phyloP scores from a whole-genome alignment of 1,139 yeast genomes.

The Geotrichum phurueaensis region DNA sequence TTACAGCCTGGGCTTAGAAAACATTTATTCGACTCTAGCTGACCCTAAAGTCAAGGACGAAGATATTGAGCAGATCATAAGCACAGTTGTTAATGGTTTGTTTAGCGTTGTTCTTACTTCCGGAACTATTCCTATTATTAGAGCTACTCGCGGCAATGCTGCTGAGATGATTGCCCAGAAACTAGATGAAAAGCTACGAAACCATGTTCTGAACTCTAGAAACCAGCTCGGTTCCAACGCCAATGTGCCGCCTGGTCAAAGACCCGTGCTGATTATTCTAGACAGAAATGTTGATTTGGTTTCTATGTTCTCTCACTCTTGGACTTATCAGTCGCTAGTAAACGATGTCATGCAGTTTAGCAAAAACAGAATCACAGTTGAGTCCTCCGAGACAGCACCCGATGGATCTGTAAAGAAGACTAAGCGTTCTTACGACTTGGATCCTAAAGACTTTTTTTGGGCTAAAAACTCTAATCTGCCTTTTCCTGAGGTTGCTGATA shows the following conservation, averaged over 20 bases:
- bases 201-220: constrained; percentile 70
- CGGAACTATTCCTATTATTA: constrained; percentile 76
- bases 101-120: constrained; percentile 74
- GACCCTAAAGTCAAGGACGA: constrained; percentile 69
- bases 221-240: constrained; percentile 25
- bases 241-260: constrained; percentile 32
- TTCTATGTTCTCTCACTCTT: constrained; percentile 92
- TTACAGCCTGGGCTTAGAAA: constrained; percentile 66
- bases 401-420: constrained; percentile 36
- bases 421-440: constrained; percentile 69
- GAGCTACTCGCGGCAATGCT: constrained; percentile 90
- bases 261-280: constrained; percentile 72
- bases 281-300: constrained; percentile 88
- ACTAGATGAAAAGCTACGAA: constrained; percentile 74
- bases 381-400: constrained; percentile 35
- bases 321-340: constrained; percentile 96
- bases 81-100: constrained; percentile 68
- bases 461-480: constrained; percentile 74
- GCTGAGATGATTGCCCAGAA: constrained; percentile 90
- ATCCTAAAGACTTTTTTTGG: constrained; percentile 94
- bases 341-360: constrained; percentile 81
- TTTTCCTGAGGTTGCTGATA: constrained; percentile 96
- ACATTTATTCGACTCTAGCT: constrained; percentile 64
- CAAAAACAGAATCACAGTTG: constrained; percentile 68
- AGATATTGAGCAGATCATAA: constrained; percentile 62